Evolutionary conservation across 129 eudicot genomes (phyloP).

Genomic region (Daucus carota): DH1_v3.0 NC_030388.2:2435501-2436000

Average conservation of each 20-base stretch:
- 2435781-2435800: background rate
- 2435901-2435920: conserved; percentile 67
- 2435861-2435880: conserved; percentile 11
- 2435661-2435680: background rate
- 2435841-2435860: background rate
- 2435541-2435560: too few species aligned
- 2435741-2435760: background rate
- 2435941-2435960: conserved; percentile 60
- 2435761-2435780: background rate
- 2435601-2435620: too few species aligned
- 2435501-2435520: too few species aligned
- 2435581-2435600: too few species aligned
- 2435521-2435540: too few species aligned
- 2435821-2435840: background rate
- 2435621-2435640: too few species aligned
- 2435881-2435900: conserved; percentile 81
- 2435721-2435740: background rate
- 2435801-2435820: background rate
- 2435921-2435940: conserved; percentile 77
- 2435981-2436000: conserved; percentile 64
- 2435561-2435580: too few species aligned
- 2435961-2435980: conserved; percentile 64
- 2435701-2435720: background rate
- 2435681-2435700: background rate
- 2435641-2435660: background rate